Evolutionary conservation across 495 filamentous ascomycete genomes (phyloP).

Genomic region (Tuber aestivum): DNA sequence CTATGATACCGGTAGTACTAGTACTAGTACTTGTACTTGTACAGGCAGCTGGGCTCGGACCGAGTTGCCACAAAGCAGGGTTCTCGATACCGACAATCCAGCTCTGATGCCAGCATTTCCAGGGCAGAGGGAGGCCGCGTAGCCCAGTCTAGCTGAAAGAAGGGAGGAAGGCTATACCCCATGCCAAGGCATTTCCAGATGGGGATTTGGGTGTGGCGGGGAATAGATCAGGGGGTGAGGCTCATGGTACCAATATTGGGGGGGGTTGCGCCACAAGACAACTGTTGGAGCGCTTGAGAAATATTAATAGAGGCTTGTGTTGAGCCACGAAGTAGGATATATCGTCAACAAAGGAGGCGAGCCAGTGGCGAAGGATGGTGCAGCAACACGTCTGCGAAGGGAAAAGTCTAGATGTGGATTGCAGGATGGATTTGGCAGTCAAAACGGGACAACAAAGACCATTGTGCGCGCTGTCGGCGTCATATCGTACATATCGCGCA

Average conservation of each 20-base stretch:
- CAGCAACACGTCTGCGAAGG: neutral
- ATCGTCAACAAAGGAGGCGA: neutral
- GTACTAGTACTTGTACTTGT: too few species aligned
- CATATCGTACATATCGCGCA: neutral
- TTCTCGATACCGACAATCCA: neutral
- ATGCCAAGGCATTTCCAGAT: neutral
- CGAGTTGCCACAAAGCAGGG: neutral
- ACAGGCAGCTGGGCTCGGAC: neutral
- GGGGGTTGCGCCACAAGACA: neutral
- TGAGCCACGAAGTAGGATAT: conserved; percentile 6
- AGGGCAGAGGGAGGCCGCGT: neutral
- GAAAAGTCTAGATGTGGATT: neutral
- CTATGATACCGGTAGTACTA: too few species aligned
- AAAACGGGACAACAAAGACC: neutral
- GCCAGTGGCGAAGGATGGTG: neutral
- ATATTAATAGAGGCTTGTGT: neutral
- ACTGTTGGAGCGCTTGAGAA: neutral
- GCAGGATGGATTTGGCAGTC: neutral
- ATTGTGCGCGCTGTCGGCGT: neutral
- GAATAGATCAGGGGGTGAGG: neutral
- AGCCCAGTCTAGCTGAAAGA: neutral
- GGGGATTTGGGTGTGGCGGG: neutral
- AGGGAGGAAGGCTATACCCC: neutral
- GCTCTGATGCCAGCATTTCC: neutral
- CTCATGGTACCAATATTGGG: neutral